A percentile compares a stretch with the other conserved stretches of the same genome.
phyloP scores from a whole-genome alignment of 495 filamentous ascomycete species.

The Arthonia radiata region DNA sequence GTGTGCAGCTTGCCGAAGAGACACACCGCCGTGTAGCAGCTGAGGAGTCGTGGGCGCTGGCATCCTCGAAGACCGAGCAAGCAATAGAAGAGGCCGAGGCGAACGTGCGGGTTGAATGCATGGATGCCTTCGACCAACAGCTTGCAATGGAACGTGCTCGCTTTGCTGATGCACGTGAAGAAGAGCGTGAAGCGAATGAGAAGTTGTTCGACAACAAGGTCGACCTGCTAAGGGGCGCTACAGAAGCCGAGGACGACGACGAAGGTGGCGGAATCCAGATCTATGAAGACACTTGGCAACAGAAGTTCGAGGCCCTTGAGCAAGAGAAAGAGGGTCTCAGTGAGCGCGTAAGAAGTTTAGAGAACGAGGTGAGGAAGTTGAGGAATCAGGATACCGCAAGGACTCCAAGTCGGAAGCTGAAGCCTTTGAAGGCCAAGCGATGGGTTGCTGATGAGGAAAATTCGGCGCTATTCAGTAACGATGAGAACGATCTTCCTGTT shows the following conservation, averaged over 20 bases:
- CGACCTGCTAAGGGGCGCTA: conserved; percentile 52
- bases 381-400: no score
- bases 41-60: conserved; percentile 10
- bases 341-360: conserved; percentile 9
- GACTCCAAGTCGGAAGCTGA: conserved; percentile 17
- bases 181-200: conserved; percentile 38
- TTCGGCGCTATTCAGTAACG: neutral
- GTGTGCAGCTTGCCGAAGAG: conserved; percentile 34
- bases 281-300: conserved; percentile 5
- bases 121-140: conserved; percentile 56
- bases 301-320: conserved; percentile 11
- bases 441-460: conserved; percentile 11
- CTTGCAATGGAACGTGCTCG: conserved; percentile 46
- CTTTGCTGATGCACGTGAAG: conserved; percentile 51
- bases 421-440: conserved; percentile 16
- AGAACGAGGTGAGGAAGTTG: conserved; percentile 11
- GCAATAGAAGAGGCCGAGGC: conserved; percentile 53
- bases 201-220: conserved; percentile 79
- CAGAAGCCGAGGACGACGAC: conserved; percentile 12
- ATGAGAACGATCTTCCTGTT: no score
- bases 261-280: conserved; percentile 3
- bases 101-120: conserved; percentile 76
- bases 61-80: conserved; percentile 21
- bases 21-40: conserved; percentile 23
- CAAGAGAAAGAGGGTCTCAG: conserved; percentile 13